Conservation (phyloP, 495 filamentous ascomycete genomes). For the Aspergillus cavernicola region DNA sequence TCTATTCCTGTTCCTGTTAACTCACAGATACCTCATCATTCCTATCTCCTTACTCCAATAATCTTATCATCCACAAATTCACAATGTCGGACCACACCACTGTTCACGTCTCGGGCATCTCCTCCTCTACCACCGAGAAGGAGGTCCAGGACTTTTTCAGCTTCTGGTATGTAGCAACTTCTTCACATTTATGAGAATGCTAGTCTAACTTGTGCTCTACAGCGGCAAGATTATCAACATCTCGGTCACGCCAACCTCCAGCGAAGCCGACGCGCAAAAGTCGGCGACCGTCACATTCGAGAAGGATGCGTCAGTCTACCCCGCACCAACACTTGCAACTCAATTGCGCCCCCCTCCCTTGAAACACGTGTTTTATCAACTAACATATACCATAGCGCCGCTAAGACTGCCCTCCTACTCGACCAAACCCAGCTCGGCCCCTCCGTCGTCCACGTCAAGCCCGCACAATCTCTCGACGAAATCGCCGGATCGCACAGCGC, state of each 20-base stretch:
- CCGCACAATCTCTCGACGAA: conserved; percentile 60
- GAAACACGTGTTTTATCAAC: conserved; percentile 5
- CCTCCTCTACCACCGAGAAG: conserved; percentile 72
- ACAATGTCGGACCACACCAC: conserved; percentile 48
- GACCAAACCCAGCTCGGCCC: conserved; percentile 90
- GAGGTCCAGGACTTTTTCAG: conserved; percentile 96
- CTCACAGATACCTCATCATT: neutral
- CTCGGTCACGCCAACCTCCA: conserved; percentile 64
- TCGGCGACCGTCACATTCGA: conserved; percentile 91
- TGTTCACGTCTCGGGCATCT: conserved; percentile 74
- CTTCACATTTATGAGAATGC: neutral
- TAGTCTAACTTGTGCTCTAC: conserved; percentile 8
- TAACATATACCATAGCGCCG: conserved; percentile 49
- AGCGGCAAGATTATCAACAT: conserved; percentile 89
- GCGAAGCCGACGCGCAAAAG: conserved; percentile 58
- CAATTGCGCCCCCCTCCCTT: neutral
- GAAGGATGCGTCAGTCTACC: conserved; percentile 69
- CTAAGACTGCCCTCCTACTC: conserved; percentile 92
- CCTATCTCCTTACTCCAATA: neutral
- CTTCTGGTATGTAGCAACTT: conserved; percentile 71
- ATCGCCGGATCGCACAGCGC: conserved; percentile 52
- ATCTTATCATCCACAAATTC: too few species aligned
- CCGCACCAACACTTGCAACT: conserved; percentile 19
- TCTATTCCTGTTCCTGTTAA: neutral
- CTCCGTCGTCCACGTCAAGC: conserved; percentile 72